Base-by-base conservation (phyloP, 805 yeast genomes). In the Kuraishia hungarica region DNA sequence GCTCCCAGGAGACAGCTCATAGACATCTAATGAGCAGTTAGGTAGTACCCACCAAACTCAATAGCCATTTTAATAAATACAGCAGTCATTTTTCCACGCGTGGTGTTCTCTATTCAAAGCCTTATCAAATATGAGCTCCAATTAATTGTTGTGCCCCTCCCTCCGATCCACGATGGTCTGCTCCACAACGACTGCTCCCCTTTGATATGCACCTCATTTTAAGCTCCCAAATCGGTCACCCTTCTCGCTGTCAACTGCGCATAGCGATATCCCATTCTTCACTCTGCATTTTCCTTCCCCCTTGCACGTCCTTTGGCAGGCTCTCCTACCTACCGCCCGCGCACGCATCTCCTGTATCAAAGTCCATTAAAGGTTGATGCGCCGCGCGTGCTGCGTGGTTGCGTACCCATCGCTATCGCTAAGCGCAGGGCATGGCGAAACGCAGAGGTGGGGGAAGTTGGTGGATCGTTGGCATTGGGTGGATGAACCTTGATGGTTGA, bases 361-460 rank as follows among this genome's bases (percentile, higher is more conserved):
- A 15, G 11, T 10, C 43, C 43, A 35, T 35, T 35, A 35, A 17
- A 35, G 43, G 43, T 15, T 15, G 15, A 35, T 35, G 43, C 43
- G 43, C 11, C 15, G 43, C 43, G 43, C 43, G 43, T 35, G 43
- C 43, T 35, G 43, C 43, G 4, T 35, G 43, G n/a, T 10, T 26
- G 29, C 29, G 29, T 26, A 26, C 29, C 43, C n/a, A 35, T 35
- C 43, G 43, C 43, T 35, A 35, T 35, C 43, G 43, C 43, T 35
- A 35, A 35, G 50, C 50, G 50, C 50, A 47, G 26, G 50, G 26
- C 50, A 23, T 47, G 26, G 26, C 50, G 50, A 22, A 21, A n/a
- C 50, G 24, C 26, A 47, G 17, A 13, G 20, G 48, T 21, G 22
- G 29, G 29, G 29, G 10, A 5, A 10, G 43, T 4, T 35, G 17